Conservation (phyloP, 345 rosid genomes). For the Toxicodendron radicans region DNA sequence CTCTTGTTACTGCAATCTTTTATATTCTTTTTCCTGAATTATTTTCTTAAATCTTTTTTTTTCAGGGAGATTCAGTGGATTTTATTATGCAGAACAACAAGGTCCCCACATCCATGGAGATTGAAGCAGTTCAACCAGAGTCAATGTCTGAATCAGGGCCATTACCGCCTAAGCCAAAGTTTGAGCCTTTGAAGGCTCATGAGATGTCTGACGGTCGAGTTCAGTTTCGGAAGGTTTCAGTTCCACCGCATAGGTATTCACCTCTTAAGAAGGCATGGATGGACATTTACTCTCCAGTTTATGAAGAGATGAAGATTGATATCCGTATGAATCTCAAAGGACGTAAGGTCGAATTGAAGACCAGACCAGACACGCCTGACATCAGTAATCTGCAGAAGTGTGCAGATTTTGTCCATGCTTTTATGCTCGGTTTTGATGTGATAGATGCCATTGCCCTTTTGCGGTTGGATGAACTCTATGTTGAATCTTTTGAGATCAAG, state of each 20-base stretch:
- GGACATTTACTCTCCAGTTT: constrained; percentile 71
- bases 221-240: constrained; percentile 66
- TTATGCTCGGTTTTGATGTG: constrained; percentile 80
- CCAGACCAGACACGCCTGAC: constrained; percentile 67
- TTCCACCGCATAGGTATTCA: constrained; percentile 78
- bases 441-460: constrained; percentile 72
- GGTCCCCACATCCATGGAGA: constrained; percentile 43
- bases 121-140: constrained; percentile 32
- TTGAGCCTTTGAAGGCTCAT: constrained; percentile 72
- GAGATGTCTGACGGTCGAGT: constrained; percentile 80
- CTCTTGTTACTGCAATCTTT: too few relatives aligned
- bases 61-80: too few relatives aligned
- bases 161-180: constrained; percentile 58
- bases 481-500: constrained; percentile 84
- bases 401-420: constrained; percentile 85
- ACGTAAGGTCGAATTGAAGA: constrained; percentile 74
- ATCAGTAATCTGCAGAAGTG: constrained; percentile 74
- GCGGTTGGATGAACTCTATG: constrained; percentile 75
- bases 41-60: too few relatives aligned
- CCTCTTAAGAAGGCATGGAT: constrained; percentile 84
- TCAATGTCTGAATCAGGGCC: constrained; percentile 4
- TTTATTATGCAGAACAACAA: constrained; percentile 15
- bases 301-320: constrained; percentile 84
- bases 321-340: constrained; percentile 82
- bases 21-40: too few relatives aligned